Base-by-base conservation (phyloP, 768 basidiomycete species). In the Tricholoma terreum region DNA sequence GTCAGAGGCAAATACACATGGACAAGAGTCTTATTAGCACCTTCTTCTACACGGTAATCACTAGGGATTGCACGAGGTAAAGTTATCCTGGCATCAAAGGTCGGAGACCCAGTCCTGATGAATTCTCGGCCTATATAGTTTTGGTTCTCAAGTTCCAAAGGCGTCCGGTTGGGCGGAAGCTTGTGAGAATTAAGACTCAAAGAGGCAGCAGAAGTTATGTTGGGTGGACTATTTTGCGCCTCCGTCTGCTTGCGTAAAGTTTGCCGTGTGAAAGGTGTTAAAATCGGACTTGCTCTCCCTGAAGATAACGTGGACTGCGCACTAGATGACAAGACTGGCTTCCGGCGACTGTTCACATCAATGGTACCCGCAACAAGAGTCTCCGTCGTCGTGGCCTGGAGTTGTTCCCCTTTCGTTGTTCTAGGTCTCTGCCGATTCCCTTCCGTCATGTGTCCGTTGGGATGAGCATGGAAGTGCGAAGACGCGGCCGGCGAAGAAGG, bases 71-170 rank as follows among this genome's bases (percentile, higher is more conserved):
- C 8, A 7, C 14, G 30, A n/a, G 46, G 30, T 24, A 27, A 12
- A 27, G 12, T 24, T 17, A 73, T 61, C 10, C 63, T 62, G 46
- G 68, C 56, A 59, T 58, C 58, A 33, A 64, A 63, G 3, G 63
- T 59, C 17, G 71, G 71, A 2, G 75, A 64, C 19, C 6, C 40
- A 42, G 17, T 9, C 40, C 40, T 17, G 10, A 10, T 9, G 40
- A 7, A 3, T n/a, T 42, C 17, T 19, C 6, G 8, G 7, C 17
- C 17, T 5, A 10, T 19, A 21, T 42, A 42, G 19, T 4, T 50
- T 14, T 69, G 69, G 22, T 61, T 57, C 36, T 77, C 74, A 1
- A 74, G 55, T 54, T 79, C 75, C 14, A 80, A 65, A 1, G 78
- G 74, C 57, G 54, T 62, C 52, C 64, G 67, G 19, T 9, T 42